Evolutionary conservation across 129 eudicot species (phyloP).

Genomic region (Arctium minus): DNA sequence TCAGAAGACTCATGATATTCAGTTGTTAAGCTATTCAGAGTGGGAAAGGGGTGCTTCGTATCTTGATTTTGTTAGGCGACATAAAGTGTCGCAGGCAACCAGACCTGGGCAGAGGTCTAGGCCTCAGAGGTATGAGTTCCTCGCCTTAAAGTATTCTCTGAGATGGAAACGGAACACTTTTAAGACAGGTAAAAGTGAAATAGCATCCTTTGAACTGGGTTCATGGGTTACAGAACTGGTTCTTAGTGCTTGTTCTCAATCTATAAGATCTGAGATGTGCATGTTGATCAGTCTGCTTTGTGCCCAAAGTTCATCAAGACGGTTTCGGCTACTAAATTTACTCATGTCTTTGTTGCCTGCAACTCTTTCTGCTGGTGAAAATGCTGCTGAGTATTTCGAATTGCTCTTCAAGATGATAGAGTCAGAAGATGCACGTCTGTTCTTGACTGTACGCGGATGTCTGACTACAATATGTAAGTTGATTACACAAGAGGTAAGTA

Average conservation of each 20-base stretch:
- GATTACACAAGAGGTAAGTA: slow-evolving; percentile 76
- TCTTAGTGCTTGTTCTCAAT: slow-evolving; percentile 97
- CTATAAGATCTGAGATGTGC: slow-evolving; percentile 98
- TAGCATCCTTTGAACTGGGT: slow-evolving; percentile 86
- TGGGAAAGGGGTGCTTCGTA: slow-evolving; percentile 99
- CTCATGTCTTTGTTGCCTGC: slow-evolving; percentile 93
- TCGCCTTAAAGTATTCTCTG: slow-evolving; percentile 84
- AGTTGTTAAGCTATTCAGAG: slow-evolving; percentile 83
- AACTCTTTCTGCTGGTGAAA: slow-evolving; percentile 95
- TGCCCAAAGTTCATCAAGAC: slow-evolving; percentile 86
- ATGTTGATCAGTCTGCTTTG: slow-evolving; percentile 87
- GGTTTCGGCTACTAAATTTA: slow-evolving; percentile 70
- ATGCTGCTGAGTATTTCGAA: slow-evolving; percentile 95
- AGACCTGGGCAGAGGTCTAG: slow-evolving; percentile 67
- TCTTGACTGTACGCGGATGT: slow-evolving; percentile 95
- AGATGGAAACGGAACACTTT: slow-evolving; percentile 85
- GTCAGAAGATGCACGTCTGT: slow-evolving; percentile 96
- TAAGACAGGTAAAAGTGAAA: slow-evolving; percentile 51
- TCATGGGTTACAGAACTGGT: slow-evolving; percentile 99
- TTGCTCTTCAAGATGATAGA: slow-evolving; percentile 91
- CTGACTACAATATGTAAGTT: slow-evolving; percentile 76
- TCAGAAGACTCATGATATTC: slow-evolving; percentile 78
- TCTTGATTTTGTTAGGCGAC: slow-evolving; percentile 98
- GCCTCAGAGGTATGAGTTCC: slow-evolving; percentile 66
- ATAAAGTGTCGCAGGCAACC: slow-evolving; percentile 71